A percentile compares a stretch with the other conserved stretches of the same genome.
Evolutionary conservation across 768 basidiomycete genomes (phyloP).

Genomic region (Serendipita sp.): DNA sequence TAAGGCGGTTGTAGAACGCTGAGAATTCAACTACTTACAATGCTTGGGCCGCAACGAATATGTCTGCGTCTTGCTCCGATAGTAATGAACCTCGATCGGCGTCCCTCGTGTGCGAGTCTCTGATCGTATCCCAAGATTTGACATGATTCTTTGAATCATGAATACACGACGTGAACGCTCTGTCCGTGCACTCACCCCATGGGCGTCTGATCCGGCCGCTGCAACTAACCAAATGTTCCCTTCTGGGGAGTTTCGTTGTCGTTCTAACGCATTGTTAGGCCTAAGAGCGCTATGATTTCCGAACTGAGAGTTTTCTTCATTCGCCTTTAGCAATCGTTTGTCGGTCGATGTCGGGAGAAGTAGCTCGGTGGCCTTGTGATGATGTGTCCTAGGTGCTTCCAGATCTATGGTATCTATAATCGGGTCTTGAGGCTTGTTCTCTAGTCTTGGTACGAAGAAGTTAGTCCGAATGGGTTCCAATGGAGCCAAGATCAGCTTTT

Average conservation of each 20-base stretch:
- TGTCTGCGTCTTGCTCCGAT: constrained; percentile 42
- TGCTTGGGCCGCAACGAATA: constrained; percentile 41
- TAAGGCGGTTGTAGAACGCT: constrained; percentile 1
- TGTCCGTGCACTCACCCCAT: neutral
- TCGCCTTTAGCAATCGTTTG: neutral
- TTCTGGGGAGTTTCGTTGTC: neutral
- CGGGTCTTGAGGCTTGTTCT: constrained; percentile 63
- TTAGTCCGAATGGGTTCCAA: constrained; percentile 15
- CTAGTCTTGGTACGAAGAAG: constrained; percentile 49
- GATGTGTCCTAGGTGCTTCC: neutral
- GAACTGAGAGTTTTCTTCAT: neutral
- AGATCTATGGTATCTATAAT: constrained; percentile 39
- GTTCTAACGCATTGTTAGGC: neutral
- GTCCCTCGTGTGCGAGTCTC: neutral
- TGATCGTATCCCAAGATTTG: neutral
- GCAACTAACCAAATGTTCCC: neutral
- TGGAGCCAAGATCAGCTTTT: neutral
- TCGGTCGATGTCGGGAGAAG: neutral
- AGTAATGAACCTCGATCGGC: constrained; percentile 25
- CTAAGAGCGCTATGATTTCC: neutral
- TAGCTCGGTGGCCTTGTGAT: neutral
- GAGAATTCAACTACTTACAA: constrained; percentile 27
- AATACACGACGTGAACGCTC: neutral
- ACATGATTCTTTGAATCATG: neutral
- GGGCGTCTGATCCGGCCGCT: constrained; percentile 2